Evolutionary conservation across 2,329 filamentous ascomycete genomes (phyloP).

Genomic region (Xylariaceae sp.): DNA sequence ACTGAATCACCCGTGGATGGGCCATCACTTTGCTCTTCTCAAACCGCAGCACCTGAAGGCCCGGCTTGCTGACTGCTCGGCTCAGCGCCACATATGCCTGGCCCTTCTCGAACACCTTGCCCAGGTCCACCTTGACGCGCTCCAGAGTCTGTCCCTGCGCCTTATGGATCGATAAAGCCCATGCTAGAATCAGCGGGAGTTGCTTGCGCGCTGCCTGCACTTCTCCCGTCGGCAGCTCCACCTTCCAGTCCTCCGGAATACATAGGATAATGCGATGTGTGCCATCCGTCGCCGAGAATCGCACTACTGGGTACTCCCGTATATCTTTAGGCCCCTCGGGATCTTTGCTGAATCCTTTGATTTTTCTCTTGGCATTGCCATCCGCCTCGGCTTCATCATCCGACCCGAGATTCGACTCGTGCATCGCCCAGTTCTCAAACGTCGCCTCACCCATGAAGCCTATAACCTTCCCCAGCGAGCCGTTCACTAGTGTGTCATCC

Average conservation of each 20-base stretch:
- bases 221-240: conserved; percentile 92
- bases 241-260: conserved; percentile 88
- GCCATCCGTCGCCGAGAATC: conserved; percentile 77
- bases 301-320: conserved; percentile 74
- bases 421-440: conserved; percentile 33
- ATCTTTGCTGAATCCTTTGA: conserved; percentile 47
- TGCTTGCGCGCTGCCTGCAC: conserved; percentile 82
- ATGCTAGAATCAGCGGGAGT: conserved; percentile 86
- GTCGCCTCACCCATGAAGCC: conserved; percentile 61
- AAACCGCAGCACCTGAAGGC: conserved; percentile 84
- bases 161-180: conserved; percentile 97
- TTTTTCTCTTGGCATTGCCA: conserved; percentile 48
- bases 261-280: conserved; percentile 73
- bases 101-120: conserved; percentile 91
- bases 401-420: conserved; percentile 36
- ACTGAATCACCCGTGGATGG: conserved; percentile 77
- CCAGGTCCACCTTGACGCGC: conserved; percentile 89
- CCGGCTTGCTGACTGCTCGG: conserved; percentile 82
- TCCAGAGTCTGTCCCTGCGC: conserved; percentile 93
- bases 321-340: conserved; percentile 43
- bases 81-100: conserved; percentile 96
- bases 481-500: conserved; percentile 90
- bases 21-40: conserved; percentile 91
- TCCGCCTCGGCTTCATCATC: conserved; percentile 41
- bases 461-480: conserved; percentile 81